Conservation (phyloP, 768 basidiomycete genomes). For the Coprinopsis cinerea region DNA sequence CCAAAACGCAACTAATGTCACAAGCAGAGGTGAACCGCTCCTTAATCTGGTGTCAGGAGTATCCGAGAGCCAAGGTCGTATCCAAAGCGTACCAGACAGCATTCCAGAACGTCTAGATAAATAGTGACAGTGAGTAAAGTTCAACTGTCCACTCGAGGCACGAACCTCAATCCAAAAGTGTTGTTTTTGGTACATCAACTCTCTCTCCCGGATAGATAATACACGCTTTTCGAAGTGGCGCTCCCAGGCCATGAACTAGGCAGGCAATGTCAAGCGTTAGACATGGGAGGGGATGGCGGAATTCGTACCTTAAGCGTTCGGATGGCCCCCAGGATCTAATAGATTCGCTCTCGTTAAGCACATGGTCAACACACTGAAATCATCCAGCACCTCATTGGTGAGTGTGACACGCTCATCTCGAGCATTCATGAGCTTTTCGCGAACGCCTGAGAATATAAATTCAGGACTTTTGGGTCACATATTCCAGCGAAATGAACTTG, state of each 20-base stretch:
- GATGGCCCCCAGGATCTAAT: conserved; percentile 77
- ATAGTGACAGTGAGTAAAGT: no score
- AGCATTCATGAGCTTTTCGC: conserved; percentile 87
- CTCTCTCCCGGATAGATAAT: conserved; percentile 66
- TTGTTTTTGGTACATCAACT: conserved; percentile 76
- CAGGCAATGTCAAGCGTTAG: conserved; percentile 20
- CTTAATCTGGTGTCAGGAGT: no score
- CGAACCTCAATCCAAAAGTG: conserved; percentile 87
- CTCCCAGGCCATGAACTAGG: conserved; percentile 87
- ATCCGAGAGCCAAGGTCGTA: no score
- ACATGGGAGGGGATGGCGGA: background rate
- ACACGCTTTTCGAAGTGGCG: conserved; percentile 80
- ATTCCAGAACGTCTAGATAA: conserved; percentile 43
- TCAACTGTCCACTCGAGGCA: no score
- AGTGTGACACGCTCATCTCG: conserved; percentile 85
- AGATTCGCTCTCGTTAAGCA: background rate
- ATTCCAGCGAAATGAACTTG: background rate
- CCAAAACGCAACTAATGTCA: conserved; percentile 59
- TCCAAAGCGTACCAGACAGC: no score
- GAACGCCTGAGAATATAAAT: conserved; percentile 22
- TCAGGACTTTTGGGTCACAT: background rate
- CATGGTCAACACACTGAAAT: background rate
- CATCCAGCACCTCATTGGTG: conserved; percentile 64
- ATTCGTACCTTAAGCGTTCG: conserved; percentile 71
- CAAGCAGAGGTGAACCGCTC: conserved; percentile 63